Conservation (phyloP, 441 rosid genomes). For the Aquilaria agallochum region DNA sequence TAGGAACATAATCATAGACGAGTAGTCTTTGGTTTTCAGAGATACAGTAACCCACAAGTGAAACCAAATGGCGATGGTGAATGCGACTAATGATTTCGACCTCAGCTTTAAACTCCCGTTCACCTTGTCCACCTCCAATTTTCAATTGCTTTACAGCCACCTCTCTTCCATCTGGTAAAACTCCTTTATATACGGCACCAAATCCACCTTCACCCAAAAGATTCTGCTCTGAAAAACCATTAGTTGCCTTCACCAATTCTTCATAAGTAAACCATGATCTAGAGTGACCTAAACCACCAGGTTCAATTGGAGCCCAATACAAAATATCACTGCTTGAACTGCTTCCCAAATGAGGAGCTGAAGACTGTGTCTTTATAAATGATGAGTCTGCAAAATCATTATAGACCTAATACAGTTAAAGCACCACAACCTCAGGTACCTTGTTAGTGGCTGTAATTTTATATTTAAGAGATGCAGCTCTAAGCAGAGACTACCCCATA, state of each 20-base stretch:
- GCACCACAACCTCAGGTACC: too few species aligned
- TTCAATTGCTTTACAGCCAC: constrained; percentile 89
- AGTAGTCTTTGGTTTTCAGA: constrained; percentile 65
- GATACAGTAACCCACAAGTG: constrained; percentile 90
- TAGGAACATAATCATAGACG: constrained; percentile 78
- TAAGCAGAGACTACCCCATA: too few species aligned
- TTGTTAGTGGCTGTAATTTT: too few species aligned
- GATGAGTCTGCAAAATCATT: constrained; percentile 41
- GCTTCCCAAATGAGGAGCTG: constrained; percentile 61
- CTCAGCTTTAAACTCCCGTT: constrained; percentile 89
- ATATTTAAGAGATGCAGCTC: too few species aligned
- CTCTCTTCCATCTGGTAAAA: constrained; percentile 64
- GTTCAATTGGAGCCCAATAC: constrained; percentile 41
- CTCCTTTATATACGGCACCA: constrained; percentile 85
- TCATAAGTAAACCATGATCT: constrained; percentile 63
- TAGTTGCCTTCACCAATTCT: constrained; percentile 66
- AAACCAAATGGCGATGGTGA: constrained; percentile 91
- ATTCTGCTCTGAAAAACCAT: constrained; percentile 69
- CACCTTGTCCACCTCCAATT: constrained; percentile 88
- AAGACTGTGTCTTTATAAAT: constrained; percentile 40
- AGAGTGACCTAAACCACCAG: constrained; percentile 68
- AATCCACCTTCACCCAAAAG: constrained; percentile 91
- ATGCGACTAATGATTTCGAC: constrained; percentile 88
- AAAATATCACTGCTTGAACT: constrained; percentile 42
- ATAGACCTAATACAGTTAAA: neutral